These are phyloP conservation scores for Psophocarpus tetragonolobus DNA, from an alignment of 306 rosid species.

Conservation along the genomic window DNA sequence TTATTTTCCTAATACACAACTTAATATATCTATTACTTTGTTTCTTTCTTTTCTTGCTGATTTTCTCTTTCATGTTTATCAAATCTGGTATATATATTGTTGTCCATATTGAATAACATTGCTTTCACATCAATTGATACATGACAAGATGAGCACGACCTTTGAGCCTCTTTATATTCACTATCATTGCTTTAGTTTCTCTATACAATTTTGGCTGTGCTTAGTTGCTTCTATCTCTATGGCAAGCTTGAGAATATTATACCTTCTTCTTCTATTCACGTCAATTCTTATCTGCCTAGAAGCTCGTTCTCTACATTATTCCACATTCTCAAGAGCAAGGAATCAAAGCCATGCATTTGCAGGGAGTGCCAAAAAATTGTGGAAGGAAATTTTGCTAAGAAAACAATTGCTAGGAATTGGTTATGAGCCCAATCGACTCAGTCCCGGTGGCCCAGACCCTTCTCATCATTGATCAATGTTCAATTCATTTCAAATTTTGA, in stretches of 20 bases:
- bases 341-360: neutral
- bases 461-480: slow-evolving; percentile 34
- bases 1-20: neutral
- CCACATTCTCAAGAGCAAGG: slow-evolving; percentile 2
- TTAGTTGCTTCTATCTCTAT: neutral
- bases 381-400: slow-evolving; percentile 38
- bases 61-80: neutral
- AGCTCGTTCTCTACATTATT: slow-evolving; percentile 32
- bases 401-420: slow-evolving; percentile 18
- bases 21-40: neutral
- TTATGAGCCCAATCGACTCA: slow-evolving; percentile 22
- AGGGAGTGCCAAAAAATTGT: slow-evolving; percentile 17
- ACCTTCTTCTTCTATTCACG: slow-evolving; percentile 23
- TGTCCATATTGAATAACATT: neutral
- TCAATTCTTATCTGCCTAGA: slow-evolving; percentile 11
- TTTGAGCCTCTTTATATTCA: slow-evolving; percentile 17
- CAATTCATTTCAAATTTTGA: neutral
- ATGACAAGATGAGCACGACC: neutral
- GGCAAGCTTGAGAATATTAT: slow-evolving; percentile 19
- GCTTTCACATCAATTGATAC: neutral
- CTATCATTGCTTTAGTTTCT: neutral
- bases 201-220: neutral
- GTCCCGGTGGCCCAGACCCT: slow-evolving; percentile 48
- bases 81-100: neutral
- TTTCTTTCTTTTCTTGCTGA: neutral